phyloP scores from a whole-genome alignment of 169 alveolate species.

The Cryptosporidium parvum region DNA sequence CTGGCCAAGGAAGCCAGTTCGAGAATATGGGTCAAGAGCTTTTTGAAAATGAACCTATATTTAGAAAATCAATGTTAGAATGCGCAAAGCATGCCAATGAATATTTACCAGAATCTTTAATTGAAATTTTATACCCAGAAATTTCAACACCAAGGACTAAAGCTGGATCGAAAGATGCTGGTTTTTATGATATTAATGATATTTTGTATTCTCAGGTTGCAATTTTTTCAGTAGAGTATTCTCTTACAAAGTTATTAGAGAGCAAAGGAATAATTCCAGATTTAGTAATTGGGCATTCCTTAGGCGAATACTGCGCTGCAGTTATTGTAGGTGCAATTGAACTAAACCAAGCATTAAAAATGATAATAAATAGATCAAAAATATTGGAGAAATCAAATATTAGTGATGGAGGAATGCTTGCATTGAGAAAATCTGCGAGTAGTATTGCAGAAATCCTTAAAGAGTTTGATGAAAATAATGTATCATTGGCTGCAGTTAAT shows the following conservation, averaged over 20 bases:
- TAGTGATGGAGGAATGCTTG: slow-evolving; percentile 53
- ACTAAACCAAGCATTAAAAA: slow-evolving; percentile 26
- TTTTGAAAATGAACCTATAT: slow-evolving; percentile 51
- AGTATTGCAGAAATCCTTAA: not conserved
- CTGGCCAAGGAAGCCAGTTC: slow-evolving; percentile 73
- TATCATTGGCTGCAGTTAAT: slow-evolving; percentile 61
- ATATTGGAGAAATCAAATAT: not conserved
- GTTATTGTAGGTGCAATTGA: slow-evolving; percentile 79
- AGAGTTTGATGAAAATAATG: slow-evolving; percentile 12
- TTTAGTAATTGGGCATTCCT: slow-evolving; percentile 82
- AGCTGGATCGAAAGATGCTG: slow-evolving; percentile 54
- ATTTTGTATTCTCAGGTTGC: slow-evolving; percentile 60
- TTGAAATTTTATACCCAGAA: slow-evolving; percentile 45
- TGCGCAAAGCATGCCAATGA: slow-evolving; percentile 49
- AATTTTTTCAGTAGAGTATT: slow-evolving; percentile 67
- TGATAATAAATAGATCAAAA: slow-evolving; percentile 24
- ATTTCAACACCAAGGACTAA: slow-evolving; percentile 56
- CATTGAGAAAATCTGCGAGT: slow-evolving; percentile 27
- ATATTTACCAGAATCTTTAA: slow-evolving; percentile 56
- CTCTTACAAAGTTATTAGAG: slow-evolving; percentile 59
- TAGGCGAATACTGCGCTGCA: slow-evolving; percentile 84
- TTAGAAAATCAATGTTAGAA: slow-evolving; percentile 37
- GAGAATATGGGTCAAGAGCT: slow-evolving; percentile 67
- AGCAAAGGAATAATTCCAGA: slow-evolving; percentile 63
- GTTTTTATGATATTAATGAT: slow-evolving; percentile 31